Evolutionary conservation across 768 basidiomycete species (phyloP), one percentile per base, ranked within the genome.

Genomic region (Tulasnella sp.): DNA sequence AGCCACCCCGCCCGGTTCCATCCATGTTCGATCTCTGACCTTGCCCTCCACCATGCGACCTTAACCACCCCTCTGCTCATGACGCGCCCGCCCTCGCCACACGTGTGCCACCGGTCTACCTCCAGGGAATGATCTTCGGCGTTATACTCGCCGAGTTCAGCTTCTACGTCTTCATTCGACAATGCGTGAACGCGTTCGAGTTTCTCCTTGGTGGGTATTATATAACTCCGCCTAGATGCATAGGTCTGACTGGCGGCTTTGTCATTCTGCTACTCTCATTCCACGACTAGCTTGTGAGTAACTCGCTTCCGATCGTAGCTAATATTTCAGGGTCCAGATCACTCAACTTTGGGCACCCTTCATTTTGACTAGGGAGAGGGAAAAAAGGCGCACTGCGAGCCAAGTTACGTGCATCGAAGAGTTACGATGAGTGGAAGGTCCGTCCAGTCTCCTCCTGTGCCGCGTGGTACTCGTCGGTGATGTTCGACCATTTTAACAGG

Each of bases 181-280:
- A 99, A 67, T 65, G 94, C 15, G 96, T 99, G 40, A 97, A 97
- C 65, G 77, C 87, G 3, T 89, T 96, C 67, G 94, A 99, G 70
- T 97, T 83, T 80, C 67, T 94, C 23, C 21, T 56, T 4, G 54
- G 54, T 56, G 34, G 19, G 54, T 23, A 17, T 11, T 19, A n/a
- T 6, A 17, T n/a, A n/a, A 6, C 17, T 17, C n/a, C 23, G 23
- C 17, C 25, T 2, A 14, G n/a, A 46, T 1, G 17, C 9, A 31
- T 11, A 27, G 9, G 36, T n/a, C 36, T 9, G 36, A 31, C 45
- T 42, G 25, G 7, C 17, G 45, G n/a, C 9, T 21, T 31, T 17
- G 6, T 25, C 23, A 31, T 27, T 11, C 45, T 7, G 17, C 45
- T 27, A 48, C 27, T 48, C n/a, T 32, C 3, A 12, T 48, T 15